Percentiles rank a stretch among this genome's conserved stretches.
Conservation (phyloP, 306 rosid genomes). For the Ammopiptanthus mongolicus region DNA sequence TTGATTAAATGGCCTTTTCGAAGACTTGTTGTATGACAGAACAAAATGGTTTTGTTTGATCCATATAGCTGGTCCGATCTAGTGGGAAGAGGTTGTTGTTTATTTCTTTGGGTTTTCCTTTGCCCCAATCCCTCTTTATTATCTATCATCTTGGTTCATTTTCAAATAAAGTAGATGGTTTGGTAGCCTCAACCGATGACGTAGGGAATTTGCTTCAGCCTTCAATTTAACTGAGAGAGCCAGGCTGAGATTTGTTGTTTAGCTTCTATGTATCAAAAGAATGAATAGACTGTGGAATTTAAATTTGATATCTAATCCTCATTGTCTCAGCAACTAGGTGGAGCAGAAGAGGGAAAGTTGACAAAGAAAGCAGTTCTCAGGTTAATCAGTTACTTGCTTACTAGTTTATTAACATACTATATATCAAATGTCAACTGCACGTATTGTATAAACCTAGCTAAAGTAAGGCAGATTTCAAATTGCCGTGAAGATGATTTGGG, state of each 20-base stretch:
- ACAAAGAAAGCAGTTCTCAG: conserved; percentile 40
- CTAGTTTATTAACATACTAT: conserved; percentile 22
- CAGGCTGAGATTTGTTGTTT: conserved; percentile 1
- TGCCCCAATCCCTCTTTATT: background rate
- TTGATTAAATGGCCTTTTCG: background rate
- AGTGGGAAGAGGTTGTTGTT: background rate
- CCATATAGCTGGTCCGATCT: background rate
- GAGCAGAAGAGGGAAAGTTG: conserved; percentile 38
- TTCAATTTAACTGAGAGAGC: conserved; percentile 4
- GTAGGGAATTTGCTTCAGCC: conserved; percentile 10
- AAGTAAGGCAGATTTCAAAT: conserved; percentile 8
- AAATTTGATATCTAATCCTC: conserved; percentile 41
- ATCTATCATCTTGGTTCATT: background rate
- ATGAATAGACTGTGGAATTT: background rate
- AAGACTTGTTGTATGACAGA: background rate
- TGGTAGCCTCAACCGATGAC: background rate
- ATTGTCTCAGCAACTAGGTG: conserved; percentile 45
- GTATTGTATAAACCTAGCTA: background rate
- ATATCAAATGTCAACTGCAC: background rate
- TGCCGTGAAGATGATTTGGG: conserved; percentile 3
- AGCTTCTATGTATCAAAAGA: background rate
- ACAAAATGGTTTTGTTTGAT: too few relatives aligned
- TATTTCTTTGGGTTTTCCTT: background rate
- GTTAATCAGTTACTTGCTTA: conserved; percentile 30
- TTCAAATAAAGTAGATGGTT: background rate